Base-by-base conservation (phyloP, 2,329 filamentous ascomycete species). In the Pleomassaria siparia region DNA sequence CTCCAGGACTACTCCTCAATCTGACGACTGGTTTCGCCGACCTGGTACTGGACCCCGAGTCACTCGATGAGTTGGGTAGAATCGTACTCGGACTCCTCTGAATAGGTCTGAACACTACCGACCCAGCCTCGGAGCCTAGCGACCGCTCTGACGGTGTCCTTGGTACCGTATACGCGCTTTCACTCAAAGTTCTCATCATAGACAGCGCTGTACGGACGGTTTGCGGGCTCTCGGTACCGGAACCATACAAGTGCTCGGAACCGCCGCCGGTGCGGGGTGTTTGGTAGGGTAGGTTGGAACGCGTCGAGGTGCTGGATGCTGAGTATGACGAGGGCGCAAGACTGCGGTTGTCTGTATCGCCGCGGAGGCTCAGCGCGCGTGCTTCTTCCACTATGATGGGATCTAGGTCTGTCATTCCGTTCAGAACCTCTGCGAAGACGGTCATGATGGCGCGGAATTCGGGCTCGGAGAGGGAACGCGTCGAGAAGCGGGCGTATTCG, bases 401-500 rank as follows among this genome's bases (percentile, higher is more conserved):
- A 48, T 86, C 76, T 2, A 89, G 73, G 0, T 81, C 77, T 22
- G 76, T 80, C 88, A 97, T 95, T 15, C 79, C 81, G 43, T 87
- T 83, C 12, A 97, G 75, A 0, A 97, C 75, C 44, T 88, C 83
- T 2, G 91, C 88, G 69, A 97, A 96, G 21, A 88, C 77, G 47
- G 84, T 81, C 90, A 96, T 96, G 24, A 96, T 75, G 18, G 80
- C 74, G 29, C 87, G 80, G 66, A 99, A 97, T 43, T 86, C 80
- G 0, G 72, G 62, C 57, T 91, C 86, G 2, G 82, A 80, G 3
- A 96, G 74, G 1, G 86, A 81, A 4, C 77, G 74, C 0, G 81
- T 82, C 2, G 89, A 91, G 73, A 95, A 99, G 32, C 92, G 85
- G 2, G 91, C 90, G 47, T 82, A 77, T 72, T 97, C 94, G 72